phyloP scores from a whole-genome alignment of 2,329 filamentous ascomycete species.

The Paecilomyces niveus region DNA sequence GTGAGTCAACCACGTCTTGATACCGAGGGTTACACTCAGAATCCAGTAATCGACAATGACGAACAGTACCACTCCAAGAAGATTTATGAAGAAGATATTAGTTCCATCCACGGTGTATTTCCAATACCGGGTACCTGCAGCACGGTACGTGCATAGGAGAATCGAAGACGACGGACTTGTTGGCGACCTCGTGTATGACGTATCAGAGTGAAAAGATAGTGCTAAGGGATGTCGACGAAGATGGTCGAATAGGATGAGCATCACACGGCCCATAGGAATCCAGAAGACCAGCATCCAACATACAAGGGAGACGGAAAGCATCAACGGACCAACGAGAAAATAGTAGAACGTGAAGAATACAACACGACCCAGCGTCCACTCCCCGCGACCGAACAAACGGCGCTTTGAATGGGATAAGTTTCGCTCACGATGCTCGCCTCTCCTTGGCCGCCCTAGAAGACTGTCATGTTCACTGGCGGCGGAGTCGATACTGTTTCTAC shows the following conservation, averaged over 20 bases:
- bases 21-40: conserved; percentile 59
- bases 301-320: conserved; percentile 76
- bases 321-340: conserved; percentile 75
- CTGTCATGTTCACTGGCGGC: conserved; percentile 76
- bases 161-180: conserved; percentile 75
- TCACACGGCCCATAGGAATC: conserved; percentile 98
- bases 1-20: conserved; percentile 69
- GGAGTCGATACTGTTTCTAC: conserved; percentile 83
- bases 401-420: conserved; percentile 57
- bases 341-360: conserved; percentile 98
- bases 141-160: conserved; percentile 91
- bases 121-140: conserved; percentile 93
- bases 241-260: conserved; percentile 81
- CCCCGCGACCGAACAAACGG: conserved; percentile 83
- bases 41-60: conserved; percentile 90
- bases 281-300: conserved; percentile 97
- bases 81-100: conserved; percentile 97
- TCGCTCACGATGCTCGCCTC: conserved; percentile 41
- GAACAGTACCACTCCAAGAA: conserved; percentile 88
- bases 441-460: conserved; percentile 63
- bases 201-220: conserved; percentile 85
- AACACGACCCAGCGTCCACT: conserved; percentile 92
- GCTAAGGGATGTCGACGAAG: conserved; percentile 87
- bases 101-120: conserved; percentile 98
- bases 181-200: conserved; percentile 62